Evolutionary conservation across 139 green algal species (phyloP).

Genomic region (Chlorella ohadii): DNA sequence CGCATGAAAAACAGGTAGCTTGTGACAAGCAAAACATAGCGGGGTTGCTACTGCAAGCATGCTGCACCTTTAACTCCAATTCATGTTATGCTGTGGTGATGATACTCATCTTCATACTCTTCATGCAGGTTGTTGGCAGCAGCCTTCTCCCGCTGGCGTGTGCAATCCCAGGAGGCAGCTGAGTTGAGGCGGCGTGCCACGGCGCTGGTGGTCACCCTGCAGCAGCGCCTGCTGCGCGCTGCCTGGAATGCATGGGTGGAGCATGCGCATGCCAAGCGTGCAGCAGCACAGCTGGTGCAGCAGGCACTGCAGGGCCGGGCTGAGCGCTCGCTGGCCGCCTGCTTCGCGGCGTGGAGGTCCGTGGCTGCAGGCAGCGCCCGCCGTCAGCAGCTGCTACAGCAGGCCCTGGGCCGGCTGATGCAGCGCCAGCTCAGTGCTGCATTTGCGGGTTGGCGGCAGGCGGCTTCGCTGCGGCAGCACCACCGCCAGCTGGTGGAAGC

Average conservation of each 20-base stretch:
- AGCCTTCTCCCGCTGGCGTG: not conserved
- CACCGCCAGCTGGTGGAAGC: not conserved
- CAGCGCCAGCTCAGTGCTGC: not conserved
- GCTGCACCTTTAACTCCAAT: too few species aligned
- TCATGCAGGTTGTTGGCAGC: not conserved
- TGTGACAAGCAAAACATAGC: too few species aligned
- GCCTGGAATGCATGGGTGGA: not conserved
- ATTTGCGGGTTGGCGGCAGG: not conserved
- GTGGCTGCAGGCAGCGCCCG: not conserved
- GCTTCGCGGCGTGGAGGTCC: not conserved
- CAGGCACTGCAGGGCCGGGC: not conserved
- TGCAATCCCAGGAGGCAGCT: not conserved
- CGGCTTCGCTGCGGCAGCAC: not conserved
- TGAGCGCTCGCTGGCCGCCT: not conserved
- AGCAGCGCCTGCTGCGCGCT: not conserved
- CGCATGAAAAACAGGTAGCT: not conserved
- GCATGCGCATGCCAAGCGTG: not conserved
- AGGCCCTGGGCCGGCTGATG: not conserved
- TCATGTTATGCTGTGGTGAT: too few species aligned
- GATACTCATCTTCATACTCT: too few species aligned
- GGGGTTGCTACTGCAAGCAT: too few species aligned
- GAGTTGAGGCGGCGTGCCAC: not conserved
- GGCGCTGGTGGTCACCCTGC: not conserved
- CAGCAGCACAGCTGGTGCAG: not conserved
- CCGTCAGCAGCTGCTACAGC: not conserved